These are phyloP conservation scores for Oryza rufipogon DNA, from an alignment of 176 grass and related monocot species.

Conservation along the genomic window DNA sequence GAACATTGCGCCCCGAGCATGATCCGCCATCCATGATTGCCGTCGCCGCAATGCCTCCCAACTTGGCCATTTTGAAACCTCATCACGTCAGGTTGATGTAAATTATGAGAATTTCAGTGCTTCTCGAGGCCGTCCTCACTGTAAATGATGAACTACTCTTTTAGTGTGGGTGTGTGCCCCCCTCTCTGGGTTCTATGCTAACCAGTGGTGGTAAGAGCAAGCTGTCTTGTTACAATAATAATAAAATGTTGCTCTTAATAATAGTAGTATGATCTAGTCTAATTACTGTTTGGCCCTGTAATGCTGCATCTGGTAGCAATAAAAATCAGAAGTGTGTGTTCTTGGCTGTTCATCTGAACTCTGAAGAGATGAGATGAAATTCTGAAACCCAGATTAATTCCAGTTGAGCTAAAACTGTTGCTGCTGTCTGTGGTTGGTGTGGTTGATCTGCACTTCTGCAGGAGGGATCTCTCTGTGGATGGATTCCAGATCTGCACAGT, in stretches of 20 bases:
- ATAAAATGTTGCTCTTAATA: slow-evolving; percentile 49
- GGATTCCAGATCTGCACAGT: background rate
- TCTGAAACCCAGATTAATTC: background rate
- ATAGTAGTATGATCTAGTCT: background rate
- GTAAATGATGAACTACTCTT: slow-evolving; percentile 60
- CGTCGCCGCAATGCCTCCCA: background rate
- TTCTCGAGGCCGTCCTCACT: slow-evolving; percentile 12
- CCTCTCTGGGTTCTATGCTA: slow-evolving; percentile 33
- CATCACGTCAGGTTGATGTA: slow-evolving; percentile 30
- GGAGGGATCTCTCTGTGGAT: slow-evolving; percentile 5
- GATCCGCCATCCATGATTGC: background rate
- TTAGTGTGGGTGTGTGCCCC: background rate
- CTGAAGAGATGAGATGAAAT: background rate
- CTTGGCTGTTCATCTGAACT: background rate
- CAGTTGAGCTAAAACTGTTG: background rate
- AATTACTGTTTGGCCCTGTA: background rate
- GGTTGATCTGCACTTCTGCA: background rate
- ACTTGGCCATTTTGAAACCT: slow-evolving; percentile 45
- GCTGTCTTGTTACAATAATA: slow-evolving; percentile 46
- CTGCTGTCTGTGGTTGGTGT: background rate
- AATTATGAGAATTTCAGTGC: slow-evolving; percentile 24
- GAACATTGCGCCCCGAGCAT: background rate
- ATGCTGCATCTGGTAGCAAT: background rate
- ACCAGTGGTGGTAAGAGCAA: slow-evolving; percentile 48
- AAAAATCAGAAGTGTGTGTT: background rate